phyloP scores from a whole-genome alignment of 164 flowering plant species.

The Amborella trichopoda region DNA sequence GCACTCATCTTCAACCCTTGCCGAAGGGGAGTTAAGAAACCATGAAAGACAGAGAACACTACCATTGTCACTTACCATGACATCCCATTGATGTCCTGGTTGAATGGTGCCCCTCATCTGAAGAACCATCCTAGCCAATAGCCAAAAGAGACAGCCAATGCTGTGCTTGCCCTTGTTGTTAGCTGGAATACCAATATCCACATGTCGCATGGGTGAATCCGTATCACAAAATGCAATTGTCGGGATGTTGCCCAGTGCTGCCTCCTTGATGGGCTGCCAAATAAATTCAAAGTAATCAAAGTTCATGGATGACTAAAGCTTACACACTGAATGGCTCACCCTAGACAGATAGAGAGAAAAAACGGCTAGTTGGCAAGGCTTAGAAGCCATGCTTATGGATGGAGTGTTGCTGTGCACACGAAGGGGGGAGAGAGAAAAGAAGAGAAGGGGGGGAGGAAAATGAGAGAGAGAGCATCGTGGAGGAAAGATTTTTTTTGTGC shows the following conservation, averaged over 20 bases:
- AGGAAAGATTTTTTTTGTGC: no score
- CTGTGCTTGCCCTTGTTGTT: conserved; percentile 93
- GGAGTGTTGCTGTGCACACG: no score
- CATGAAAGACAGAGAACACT: not conserved
- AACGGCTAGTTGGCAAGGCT: no score
- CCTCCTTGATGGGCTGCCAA: conserved; percentile 93
- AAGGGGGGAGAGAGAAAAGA: no score
- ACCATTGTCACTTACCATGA: conserved; percentile 50
- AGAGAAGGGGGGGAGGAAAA: no score
- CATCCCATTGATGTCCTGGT: conserved; percentile 72
- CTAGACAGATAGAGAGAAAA: no score
- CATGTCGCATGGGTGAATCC: conserved; percentile 78
- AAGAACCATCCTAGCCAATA: conserved; percentile 77
- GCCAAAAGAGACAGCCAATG: conserved; percentile 82
- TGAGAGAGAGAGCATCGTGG: no score
- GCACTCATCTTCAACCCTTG: not conserved
- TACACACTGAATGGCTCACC: no score
- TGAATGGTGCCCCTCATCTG: conserved; percentile 77
- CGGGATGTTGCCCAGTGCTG: conserved; percentile 73
- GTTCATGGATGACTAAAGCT: no score
- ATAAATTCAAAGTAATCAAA: no score
- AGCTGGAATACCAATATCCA: conserved; percentile 88
- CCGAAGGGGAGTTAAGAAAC: not conserved
- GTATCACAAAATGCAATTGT: conserved; percentile 94
- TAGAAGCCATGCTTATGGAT: no score